Evolutionary conservation across 225 moss, liverwort and hornwort species (phyloP), one percentile per base, ranked within the genome.

Genomic region (Sphagnum tenellum): DNA sequence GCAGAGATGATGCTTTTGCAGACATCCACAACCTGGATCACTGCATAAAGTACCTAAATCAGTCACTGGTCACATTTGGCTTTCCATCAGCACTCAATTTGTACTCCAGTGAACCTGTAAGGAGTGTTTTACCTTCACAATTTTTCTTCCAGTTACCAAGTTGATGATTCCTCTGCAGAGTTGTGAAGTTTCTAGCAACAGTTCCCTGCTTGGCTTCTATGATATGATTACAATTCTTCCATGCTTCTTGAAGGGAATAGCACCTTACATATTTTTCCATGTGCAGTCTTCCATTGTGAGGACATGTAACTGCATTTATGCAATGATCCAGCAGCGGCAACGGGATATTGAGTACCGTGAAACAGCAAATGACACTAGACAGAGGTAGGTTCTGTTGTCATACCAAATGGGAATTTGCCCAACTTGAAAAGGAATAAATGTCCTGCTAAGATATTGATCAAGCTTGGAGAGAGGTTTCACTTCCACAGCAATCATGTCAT

Each of bases 11-110:
- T 76, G 56, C 70, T 67, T 95, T 95, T 71, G 94, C 91, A 49
- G 91, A 95, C 71, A 75, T 84, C 29, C 86, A 82, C 75, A 95
- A 95, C 77, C 72, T 95, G 74, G 94, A 95, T 69, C 91, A 95
- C 62, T 91, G 94, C 75, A 80, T 91, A 63, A 91, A 91, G 78
- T 91, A 95, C 73, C 70, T 95, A 63, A 95, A 84, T 66, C 89
- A 91, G 77, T 80, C 86, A 56, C 71, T 95, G 64, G 79, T 83
- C 71, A 91, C 91, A 56, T 91, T 88, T 66, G 94, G 94, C 10
- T 89, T 95, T 76, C 81, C 94, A 44, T 76, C 88, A 12, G 74
- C 80, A 49, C 86, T 95, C 71, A 79, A 86, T 72, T 75, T 91
- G 50, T 71, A 66, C 58, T 84, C 91, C 5, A 89, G 76, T 77